phyloP scores from a whole-genome alignment of 208 protist species.

The Trypanosoma melophagium region DNA sequence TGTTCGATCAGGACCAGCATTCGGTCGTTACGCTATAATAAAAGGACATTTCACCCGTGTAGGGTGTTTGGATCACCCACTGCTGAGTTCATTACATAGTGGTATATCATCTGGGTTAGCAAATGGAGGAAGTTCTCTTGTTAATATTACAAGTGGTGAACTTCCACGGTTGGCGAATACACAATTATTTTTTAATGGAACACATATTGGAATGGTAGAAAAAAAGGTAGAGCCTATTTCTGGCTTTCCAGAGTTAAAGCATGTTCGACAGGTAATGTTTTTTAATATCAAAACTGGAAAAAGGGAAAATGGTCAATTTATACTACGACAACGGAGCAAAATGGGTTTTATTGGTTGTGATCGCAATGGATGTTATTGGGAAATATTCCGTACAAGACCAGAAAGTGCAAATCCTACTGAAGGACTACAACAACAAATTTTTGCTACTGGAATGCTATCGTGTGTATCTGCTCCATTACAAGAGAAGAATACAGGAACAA shows the following conservation, averaged over 20 bases:
- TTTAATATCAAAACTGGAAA: conserved; percentile 27
- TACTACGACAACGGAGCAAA: conserved; percentile 26
- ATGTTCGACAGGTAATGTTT: conserved; percentile 22
- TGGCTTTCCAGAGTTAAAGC: conserved; percentile 23
- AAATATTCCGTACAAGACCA: conserved; percentile 19
- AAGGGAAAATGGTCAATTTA: conserved; percentile 14
- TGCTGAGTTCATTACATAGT: conserved; percentile 35
- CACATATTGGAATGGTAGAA: conserved; percentile 27
- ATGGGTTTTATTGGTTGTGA: conserved; percentile 33
- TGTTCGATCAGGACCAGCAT: conserved; percentile 25
- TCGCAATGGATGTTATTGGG: conserved; percentile 25
- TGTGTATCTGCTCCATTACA: neutral
- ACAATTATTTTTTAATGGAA: conserved; percentile 24
- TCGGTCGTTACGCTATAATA: conserved; percentile 58
- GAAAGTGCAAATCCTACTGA: neutral
- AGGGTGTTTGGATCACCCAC: conserved; percentile 40
- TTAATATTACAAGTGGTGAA: neutral
- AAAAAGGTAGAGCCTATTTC: conserved; percentile 1
- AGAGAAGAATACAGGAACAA: neutral
- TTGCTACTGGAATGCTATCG: conserved; percentile 13
- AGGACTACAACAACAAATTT: neutral
- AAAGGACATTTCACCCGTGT: conserved; percentile 48
- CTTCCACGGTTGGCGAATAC: conserved; percentile 17
- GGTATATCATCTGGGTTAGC: neutral
- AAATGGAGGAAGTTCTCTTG: neutral